A percentile compares a stretch with the other conserved stretches of the same genome.
These are phyloP conservation scores for Verticillium albo-atrum DNA, from an alignment of 2,329 filamentous ascomycete species.

Conservation along the genomic window DNA sequence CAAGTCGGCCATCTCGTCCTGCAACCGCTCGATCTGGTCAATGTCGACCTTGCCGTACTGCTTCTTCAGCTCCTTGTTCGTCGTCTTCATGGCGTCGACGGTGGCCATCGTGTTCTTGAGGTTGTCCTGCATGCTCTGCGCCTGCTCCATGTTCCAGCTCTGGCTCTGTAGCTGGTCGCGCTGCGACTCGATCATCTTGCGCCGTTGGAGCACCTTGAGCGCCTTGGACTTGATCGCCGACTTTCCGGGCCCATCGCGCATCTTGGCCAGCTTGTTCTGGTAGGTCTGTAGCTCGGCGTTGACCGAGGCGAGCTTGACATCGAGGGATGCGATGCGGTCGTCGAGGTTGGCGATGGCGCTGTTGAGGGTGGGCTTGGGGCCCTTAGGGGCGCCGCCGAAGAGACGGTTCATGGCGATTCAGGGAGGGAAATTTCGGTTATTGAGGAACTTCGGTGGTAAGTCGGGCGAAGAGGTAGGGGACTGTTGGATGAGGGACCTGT, in stretches of 20 bases:
- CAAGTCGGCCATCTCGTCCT: conserved; percentile 98
- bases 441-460: background rate
- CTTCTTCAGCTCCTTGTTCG: conserved; percentile 84
- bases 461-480: background rate
- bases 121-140: conserved; percentile 97
- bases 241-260: conserved; percentile 95
- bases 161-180: conserved; percentile 91
- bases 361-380: conserved; percentile 84
- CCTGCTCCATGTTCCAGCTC: conserved; percentile 99
- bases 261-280: conserved; percentile 80
- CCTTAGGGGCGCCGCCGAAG: conserved; percentile 82
- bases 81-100: conserved; percentile 95
- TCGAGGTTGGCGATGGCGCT: conserved; percentile 83
- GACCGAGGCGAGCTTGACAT: conserved; percentile 89
- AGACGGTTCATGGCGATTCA: conserved; percentile 85
- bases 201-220: conserved; percentile 86
- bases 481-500: background rate
- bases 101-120: conserved; percentile 98
- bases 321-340: conserved; percentile 76
- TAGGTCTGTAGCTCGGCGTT: conserved; percentile 87
- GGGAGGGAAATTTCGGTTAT: background rate
- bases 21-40: conserved; percentile 94
- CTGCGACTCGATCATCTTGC: conserved; percentile 91
- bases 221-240: conserved; percentile 90
- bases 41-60: conserved; percentile 98